phyloP scores from a whole-genome alignment of 2,329 filamentous ascomycete species.

The Epichloe aotearoae region DNA sequence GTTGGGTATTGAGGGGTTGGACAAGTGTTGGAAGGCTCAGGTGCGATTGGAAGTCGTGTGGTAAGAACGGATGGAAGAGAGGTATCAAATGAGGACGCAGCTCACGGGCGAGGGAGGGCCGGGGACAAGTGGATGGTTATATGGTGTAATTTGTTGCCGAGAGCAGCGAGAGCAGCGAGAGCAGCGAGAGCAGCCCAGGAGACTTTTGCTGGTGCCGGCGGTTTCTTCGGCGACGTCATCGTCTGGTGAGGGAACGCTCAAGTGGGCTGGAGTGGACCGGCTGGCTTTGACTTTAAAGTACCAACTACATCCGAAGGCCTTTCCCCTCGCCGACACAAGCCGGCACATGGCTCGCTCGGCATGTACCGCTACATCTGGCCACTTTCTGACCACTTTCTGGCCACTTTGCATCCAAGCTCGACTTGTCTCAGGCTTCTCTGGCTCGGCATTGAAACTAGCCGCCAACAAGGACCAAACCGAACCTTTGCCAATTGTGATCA shows the following conservation, averaged over 20 bases:
- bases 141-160: conserved; percentile 5
- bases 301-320: no score
- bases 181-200: neutral
- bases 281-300: neutral
- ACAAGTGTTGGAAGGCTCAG: neutral
- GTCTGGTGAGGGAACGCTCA: neutral
- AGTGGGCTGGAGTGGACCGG: neutral
- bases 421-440: neutral
- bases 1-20: neutral
- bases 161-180: neutral
- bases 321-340: no score
- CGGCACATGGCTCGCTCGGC: no score
- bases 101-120: neutral
- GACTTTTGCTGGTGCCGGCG: neutral
- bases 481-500: neutral
- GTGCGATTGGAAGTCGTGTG: neutral
- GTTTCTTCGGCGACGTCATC: conserved; percentile 11
- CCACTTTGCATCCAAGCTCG: no score
- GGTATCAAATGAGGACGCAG: neutral
- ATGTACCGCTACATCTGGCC: no score
- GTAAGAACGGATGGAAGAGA: neutral
- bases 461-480: no score
- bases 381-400: no score
- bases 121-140: conserved; percentile 7
- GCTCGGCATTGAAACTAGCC: no score